Evolutionary conservation across 108 stramenopile species (phyloP).

Genomic region (Fistulifera pelliculosa): DNA sequence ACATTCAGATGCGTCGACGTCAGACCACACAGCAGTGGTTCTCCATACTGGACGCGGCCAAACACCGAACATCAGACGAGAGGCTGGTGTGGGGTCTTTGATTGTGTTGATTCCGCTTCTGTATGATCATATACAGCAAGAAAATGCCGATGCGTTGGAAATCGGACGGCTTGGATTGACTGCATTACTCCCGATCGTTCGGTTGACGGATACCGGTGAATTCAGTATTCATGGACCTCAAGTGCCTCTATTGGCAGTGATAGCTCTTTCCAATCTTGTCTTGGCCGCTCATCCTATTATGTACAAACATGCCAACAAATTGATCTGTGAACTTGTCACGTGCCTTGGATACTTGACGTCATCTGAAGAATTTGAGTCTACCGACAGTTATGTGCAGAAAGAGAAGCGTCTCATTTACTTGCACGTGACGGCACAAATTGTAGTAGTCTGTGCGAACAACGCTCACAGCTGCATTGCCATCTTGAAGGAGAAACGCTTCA

Average conservation of each 20-base stretch:
- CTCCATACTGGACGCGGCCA: not conserved
- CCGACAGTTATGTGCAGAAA: no score
- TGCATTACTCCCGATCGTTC: slow-evolving; percentile 23
- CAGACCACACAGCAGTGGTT: not conserved
- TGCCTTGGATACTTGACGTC: no score
- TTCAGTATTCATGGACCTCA: not conserved
- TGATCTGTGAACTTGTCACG: slow-evolving; percentile 30
- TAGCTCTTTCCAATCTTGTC: slow-evolving; percentile 44
- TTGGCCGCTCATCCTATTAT: slow-evolving; percentile 52
- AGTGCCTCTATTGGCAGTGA: slow-evolving; percentile 24
- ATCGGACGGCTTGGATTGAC: slow-evolving; percentile 45
- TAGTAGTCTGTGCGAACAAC: no score
- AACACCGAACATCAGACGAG: slow-evolving; percentile 5
- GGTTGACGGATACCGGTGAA: not conserved
- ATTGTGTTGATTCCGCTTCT: slow-evolving; percentile 31
- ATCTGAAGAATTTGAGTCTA: no score
- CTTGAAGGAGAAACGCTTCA: no score
- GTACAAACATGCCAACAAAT: slow-evolving; percentile 52
- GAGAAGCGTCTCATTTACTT: no score
- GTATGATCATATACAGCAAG: slow-evolving; percentile 19
- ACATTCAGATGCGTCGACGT: not conserved
- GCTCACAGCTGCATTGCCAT: no score
- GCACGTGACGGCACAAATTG: no score
- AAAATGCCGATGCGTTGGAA: slow-evolving; percentile 43
- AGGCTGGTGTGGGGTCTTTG: slow-evolving; percentile 36